Evolutionary conservation across 768 basidiomycete species (phyloP).

Genomic region (Amanita rubescens): DNA sequence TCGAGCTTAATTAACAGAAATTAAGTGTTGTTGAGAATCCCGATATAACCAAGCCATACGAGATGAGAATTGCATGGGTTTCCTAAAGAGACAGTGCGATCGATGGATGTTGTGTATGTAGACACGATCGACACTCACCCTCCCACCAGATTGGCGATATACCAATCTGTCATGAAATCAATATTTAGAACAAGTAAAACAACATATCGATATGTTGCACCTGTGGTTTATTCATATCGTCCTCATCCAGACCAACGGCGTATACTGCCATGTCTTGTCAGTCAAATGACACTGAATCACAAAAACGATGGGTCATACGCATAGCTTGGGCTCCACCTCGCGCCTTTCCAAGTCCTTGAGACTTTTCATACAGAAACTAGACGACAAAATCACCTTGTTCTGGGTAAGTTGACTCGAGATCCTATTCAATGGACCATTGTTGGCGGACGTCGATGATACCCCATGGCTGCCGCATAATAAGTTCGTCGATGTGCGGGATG

Average conservation of each 20-base stretch:
- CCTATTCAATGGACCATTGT: constrained; percentile 52
- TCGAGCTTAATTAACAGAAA: constrained; percentile 58
- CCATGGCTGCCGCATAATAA: background rate
- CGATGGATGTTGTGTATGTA: background rate
- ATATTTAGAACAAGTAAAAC: background rate
- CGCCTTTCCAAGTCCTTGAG: constrained; percentile 1
- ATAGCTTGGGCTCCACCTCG: constrained; percentile 81
- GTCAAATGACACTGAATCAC: background rate
- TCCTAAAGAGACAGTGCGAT: constrained; percentile 31
- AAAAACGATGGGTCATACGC: constrained; percentile 40
- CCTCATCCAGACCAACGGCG: constrained; percentile 67
- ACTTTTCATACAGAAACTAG: background rate
- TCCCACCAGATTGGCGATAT: constrained; percentile 92
- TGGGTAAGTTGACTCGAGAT: constrained; percentile 70
- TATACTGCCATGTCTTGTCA: constrained; percentile 43
- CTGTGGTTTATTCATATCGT: constrained; percentile 83
- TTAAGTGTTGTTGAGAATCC: background rate
- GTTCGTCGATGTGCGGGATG: background rate
- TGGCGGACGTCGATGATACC: background rate
- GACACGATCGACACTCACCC: constrained; percentile 35
- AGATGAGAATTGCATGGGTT: constrained; percentile 86
- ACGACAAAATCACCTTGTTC: constrained; percentile 52
- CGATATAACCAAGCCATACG: constrained; percentile 28
- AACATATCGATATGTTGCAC: constrained; percentile 24
- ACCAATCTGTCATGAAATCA: constrained; percentile 50